Conservation (phyloP, 2,329 filamentous ascomycete genomes). For the Aspergillus uvarum region DNA sequence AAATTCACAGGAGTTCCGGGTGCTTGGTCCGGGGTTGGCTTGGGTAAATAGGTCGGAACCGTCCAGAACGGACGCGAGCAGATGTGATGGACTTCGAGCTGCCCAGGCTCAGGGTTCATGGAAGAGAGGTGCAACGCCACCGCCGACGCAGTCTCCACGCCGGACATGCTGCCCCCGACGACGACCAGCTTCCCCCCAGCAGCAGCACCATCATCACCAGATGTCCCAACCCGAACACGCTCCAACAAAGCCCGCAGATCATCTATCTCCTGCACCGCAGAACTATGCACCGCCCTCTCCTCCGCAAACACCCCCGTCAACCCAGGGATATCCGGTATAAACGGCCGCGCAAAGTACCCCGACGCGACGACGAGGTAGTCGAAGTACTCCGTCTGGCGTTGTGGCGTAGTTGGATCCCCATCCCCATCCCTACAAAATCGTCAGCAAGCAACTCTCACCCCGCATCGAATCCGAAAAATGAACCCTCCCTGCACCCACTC, state of each 20-base stretch:
- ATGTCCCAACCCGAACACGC: constrained; percentile 4
- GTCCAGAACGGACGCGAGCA: constrained; percentile 70
- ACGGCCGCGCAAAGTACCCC: constrained; percentile 70
- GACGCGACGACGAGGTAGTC: constrained; percentile 72
- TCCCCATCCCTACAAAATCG: no score
- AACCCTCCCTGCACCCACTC: constrained; percentile 27
- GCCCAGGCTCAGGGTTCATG: constrained; percentile 48
- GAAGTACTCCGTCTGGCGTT: constrained; percentile 46
- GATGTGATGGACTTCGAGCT: constrained; percentile 65
- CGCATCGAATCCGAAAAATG: background rate
- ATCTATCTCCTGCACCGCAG: constrained; percentile 59
- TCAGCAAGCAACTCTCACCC: background rate
- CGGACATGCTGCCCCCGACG: constrained; percentile 80
- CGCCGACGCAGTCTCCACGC: constrained; percentile 71
- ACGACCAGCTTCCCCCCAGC: constrained; percentile 62
- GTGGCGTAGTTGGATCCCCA: background rate
- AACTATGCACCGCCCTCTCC: constrained; percentile 66
- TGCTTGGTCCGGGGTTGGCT: constrained; percentile 13
- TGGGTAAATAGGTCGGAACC: constrained; percentile 56
- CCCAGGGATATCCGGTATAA: constrained; percentile 50
- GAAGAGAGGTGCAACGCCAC: constrained; percentile 71
- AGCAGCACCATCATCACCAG: constrained; percentile 30
- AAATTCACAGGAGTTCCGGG: constrained; percentile 50
- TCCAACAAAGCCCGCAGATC: constrained; percentile 21
- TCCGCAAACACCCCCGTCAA: constrained; percentile 16